phyloP scores from a whole-genome alignment of 1,284 basidiomycete genomes.

The Naganishia sp. region DNA sequence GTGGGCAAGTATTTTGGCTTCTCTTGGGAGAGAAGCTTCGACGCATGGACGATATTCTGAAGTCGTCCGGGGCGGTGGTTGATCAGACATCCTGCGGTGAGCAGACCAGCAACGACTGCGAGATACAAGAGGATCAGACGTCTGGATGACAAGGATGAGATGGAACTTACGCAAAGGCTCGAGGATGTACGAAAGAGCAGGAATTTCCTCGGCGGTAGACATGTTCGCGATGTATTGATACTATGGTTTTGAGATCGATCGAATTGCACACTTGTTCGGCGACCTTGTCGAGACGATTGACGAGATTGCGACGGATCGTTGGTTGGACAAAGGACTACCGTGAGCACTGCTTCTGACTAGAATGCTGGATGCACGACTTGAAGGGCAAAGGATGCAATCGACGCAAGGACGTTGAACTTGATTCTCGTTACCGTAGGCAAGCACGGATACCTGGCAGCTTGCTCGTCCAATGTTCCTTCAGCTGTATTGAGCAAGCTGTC shows the following conservation, averaged over 20 bases:
- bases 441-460: too few relatives aligned
- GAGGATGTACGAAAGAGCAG: constrained; percentile 43
- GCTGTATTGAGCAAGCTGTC: too few relatives aligned
- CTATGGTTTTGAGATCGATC: background rate
- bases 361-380: too few relatives aligned
- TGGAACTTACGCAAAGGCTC: constrained; percentile 43
- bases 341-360: too few relatives aligned
- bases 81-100: constrained; percentile 42
- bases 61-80: constrained; percentile 36
- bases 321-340: too few relatives aligned
- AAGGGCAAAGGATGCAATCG: too few relatives aligned
- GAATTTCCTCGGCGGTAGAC: constrained; percentile 45
- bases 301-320: too few relatives aligned
- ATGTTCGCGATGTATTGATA: constrained; percentile 28
- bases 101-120: constrained; percentile 42
- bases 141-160: background rate
- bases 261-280: background rate
- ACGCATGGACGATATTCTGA: constrained; percentile 30
- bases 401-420: too few relatives aligned
- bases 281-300: too few relatives aligned
- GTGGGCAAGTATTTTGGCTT: constrained; percentile 20
- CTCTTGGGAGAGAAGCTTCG: constrained; percentile 20
- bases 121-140: background rate
- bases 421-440: too few relatives aligned
- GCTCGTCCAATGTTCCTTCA: too few relatives aligned